Evolutionary conservation across 2,329 filamentous ascomycete genomes (phyloP).

Genomic region (Epichloe scottii): DNA sequence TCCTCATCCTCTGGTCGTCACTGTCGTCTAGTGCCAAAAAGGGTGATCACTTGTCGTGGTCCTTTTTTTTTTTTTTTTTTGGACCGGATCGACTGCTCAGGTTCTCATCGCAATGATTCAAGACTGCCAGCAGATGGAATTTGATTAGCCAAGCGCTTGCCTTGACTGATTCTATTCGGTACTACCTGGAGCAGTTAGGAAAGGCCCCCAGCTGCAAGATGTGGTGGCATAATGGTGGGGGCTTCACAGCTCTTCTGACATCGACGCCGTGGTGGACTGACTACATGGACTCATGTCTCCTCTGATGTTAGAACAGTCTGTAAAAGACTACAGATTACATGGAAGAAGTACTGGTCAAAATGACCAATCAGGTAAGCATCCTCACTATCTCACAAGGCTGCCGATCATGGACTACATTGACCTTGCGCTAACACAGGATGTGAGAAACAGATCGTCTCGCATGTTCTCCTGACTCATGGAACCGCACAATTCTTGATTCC

Average conservation of each 20-base stretch:
- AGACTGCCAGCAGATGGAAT: not conserved
- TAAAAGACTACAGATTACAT: too few species aligned
- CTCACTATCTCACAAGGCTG: too few species aligned
- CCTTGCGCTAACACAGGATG: too few species aligned
- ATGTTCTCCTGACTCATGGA: too few species aligned
- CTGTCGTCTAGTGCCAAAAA: not conserved
- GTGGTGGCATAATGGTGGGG: conserved; percentile 1
- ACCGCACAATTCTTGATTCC: too few species aligned
- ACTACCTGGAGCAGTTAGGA: not conserved
- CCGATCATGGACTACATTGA: too few species aligned
- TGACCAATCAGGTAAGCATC: too few species aligned
- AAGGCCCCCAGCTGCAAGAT: not conserved
- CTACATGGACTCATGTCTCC: not conserved
- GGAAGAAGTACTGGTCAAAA: too few species aligned
- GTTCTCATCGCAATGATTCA: not conserved
- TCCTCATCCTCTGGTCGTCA: not conserved
- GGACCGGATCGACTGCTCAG: not conserved
- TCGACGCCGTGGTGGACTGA: not conserved
- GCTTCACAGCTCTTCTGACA: not conserved
- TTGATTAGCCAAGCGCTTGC: not conserved
- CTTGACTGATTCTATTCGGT: not conserved
- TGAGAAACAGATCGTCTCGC: too few species aligned
- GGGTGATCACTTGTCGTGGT: not conserved
- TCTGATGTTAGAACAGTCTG: not conserved
- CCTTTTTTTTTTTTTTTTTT: not conserved